Evolutionary conservation across 441 rosid genomes (phyloP), one percentile per base, ranked within the genome.

Genomic region (Lepidium campestre): DNA sequence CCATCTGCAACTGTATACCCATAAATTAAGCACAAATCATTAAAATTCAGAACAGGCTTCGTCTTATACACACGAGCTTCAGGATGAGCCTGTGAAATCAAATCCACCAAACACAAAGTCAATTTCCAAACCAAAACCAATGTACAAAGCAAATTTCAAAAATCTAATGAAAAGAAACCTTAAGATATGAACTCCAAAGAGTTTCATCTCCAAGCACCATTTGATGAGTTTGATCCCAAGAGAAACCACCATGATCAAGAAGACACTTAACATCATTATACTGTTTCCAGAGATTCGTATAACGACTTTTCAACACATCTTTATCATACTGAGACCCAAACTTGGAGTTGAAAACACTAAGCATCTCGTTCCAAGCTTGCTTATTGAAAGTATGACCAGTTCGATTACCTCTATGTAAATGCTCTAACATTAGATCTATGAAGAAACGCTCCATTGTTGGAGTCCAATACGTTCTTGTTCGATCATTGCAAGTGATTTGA

Each of bases 311-410:
- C 54, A 88, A 77, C 37, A 87, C 88, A 72, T 90, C 97, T 69
- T 88, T 88, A 62, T 90, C 97, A 35, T 85, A 90, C 50, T 86
- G 96, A 42, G 92, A 86, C 11, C 79, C 88, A 71, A 90, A 93
- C 49, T 88, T 82, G 4, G 86, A 74, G 75, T 86, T 90, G 85
- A 93, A 93, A 40, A 81, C 69, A 2, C 47, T 12, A 1, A 85
- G 83, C 98, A 93, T 93, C 41, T 86, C 91, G 20, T 56, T 81
- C 98, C 98, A 93, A 0, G 98, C 97, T 67, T 84, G 94, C 68
- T 88, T 93, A 75, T 59, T 90, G 79, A 86, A 93, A 41, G 96
- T 90, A 79, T 88, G 90, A 5, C 94, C 96, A 15, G 77, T 67
- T 76, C 88, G 78, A 64, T 83, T 86, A 36, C 96, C 98, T 77